Conservation (phyloP, 768 basidiomycete genomes). For the Leccinum aurantiacum region DNA sequence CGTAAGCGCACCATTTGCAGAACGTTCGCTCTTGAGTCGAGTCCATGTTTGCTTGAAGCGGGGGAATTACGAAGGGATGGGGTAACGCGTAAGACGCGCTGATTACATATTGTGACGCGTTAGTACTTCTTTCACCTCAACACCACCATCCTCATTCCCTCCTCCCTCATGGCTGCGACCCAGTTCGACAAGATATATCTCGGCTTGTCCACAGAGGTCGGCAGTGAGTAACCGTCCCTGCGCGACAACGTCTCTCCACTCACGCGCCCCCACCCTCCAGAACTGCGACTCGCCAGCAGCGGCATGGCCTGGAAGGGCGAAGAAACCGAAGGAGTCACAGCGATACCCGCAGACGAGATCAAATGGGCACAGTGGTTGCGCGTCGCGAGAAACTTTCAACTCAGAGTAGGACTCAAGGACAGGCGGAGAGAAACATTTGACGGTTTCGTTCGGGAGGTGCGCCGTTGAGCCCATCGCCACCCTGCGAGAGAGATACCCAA, state of each 20-base stretch:
- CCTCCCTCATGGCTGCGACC: conserved; percentile 53
- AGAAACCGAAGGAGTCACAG: conserved; percentile 60
- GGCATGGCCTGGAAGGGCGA: conserved; percentile 95
- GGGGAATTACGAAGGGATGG: background rate
- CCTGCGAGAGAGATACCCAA: background rate
- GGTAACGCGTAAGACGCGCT: conserved; percentile 16
- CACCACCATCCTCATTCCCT: background rate
- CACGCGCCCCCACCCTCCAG: conserved; percentile 37
- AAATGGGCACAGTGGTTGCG: conserved; percentile 91
- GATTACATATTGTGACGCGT: conserved; percentile 29
- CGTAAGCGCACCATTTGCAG: conserved; percentile 76
- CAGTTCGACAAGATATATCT: conserved; percentile 88
- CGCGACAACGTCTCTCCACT: background rate
- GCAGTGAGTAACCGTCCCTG: conserved; percentile 61
- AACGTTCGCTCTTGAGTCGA: conserved; percentile 74
- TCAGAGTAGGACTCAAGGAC: conserved; percentile 80
- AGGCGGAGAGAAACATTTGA: conserved; percentile 84
- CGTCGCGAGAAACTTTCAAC: conserved; percentile 90
- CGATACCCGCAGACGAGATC: conserved; percentile 69
- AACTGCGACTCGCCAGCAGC: conserved; percentile 83
- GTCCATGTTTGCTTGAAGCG: conserved; percentile 22
- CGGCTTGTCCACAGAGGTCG: conserved; percentile 66
- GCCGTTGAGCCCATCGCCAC: conserved; percentile 1
- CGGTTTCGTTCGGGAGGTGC: conserved; percentile 87
- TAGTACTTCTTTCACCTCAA: conserved; percentile 26